A percentile compares a stretch with the other conserved stretches of the same genome.
Conservation (phyloP, 2,329 filamentous ascomycete species). For the Colletotrichum phormii region DNA sequence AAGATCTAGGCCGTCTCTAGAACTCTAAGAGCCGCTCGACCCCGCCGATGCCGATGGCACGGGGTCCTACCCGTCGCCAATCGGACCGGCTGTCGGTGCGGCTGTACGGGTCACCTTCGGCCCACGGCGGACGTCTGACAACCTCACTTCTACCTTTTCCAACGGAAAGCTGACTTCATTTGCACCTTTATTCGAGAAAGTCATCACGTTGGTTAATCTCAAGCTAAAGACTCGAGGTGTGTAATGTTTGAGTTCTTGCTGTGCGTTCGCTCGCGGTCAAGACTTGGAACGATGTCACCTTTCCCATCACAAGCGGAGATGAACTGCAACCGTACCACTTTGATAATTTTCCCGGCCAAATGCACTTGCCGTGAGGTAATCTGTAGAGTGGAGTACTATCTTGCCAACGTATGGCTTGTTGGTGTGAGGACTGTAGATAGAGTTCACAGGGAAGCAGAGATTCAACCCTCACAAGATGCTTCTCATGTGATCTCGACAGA, state of each 20-base stretch:
- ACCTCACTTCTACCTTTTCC: neutral
- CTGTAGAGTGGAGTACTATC: neutral
- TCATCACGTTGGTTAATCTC: too few relatives aligned
- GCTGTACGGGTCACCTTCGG: neutral
- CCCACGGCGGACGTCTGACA: neutral
- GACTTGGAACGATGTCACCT: neutral
- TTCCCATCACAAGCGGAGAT: neutral
- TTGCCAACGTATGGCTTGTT: neutral
- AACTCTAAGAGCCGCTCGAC: neutral
- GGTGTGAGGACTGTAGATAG: fast-evolving
- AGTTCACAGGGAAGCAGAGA: too few relatives aligned
- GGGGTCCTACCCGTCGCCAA: neutral
- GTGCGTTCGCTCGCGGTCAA: neutral
- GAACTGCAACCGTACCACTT: neutral
- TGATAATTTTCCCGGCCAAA: neutral
- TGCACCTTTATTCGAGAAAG: too few relatives aligned
- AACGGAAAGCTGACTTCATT: neutral
- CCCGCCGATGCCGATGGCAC: constrained; percentile 4
- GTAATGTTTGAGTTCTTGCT: neutral
- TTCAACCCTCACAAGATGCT: too few relatives aligned
- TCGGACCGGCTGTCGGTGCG: neutral
- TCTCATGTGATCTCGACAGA: too few relatives aligned
- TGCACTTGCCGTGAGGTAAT: neutral
- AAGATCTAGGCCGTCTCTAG: neutral
- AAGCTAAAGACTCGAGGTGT: too few relatives aligned